Conservation (phyloP, 768 basidiomycete species). For the Auricularia heimuer region DNA sequence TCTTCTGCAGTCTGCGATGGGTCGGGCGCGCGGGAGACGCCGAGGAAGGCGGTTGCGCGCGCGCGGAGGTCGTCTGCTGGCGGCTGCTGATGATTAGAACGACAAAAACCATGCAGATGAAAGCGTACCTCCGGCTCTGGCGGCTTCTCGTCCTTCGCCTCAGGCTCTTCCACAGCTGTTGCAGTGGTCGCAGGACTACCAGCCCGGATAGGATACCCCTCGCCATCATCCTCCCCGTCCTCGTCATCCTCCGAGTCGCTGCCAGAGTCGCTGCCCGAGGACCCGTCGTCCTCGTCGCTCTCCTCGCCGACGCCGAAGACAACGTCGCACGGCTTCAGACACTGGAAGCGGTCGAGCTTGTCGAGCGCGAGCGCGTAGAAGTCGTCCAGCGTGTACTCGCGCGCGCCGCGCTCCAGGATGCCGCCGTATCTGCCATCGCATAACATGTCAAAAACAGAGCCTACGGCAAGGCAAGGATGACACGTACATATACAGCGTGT, state of each 20-base stretch:
- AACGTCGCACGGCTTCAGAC: constrained; percentile 58
- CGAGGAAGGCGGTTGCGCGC: constrained; percentile 39
- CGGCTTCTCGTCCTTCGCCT: constrained; percentile 22
- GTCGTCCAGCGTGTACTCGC: constrained; percentile 85
- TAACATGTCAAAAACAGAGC: not conserved
- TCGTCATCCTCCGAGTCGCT: constrained; percentile 45
- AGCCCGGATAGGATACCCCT: constrained; percentile 17
- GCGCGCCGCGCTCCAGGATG: constrained; percentile 71
- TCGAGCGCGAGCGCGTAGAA: constrained; percentile 74
- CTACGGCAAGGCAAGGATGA: not conserved
- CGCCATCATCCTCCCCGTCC: constrained; percentile 24
- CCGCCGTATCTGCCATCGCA: constrained; percentile 61
- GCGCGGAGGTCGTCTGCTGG: not conserved
- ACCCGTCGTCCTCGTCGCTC: constrained; percentile 44
- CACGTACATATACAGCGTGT: constrained; percentile 76
- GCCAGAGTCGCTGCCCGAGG: constrained; percentile 28
- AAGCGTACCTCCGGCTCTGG: not conserved
- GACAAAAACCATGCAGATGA: too few species aligned
- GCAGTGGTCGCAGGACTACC: constrained; percentile 9
- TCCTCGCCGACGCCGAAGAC: constrained; percentile 53
- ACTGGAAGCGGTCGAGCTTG: constrained; percentile 70
- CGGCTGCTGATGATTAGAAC: constrained; percentile 14
- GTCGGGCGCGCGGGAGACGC: constrained; percentile 44
- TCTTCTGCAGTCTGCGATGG: constrained; percentile 55
- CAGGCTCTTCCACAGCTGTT: constrained; percentile 16